Percentiles rank a stretch among this genome's conserved stretches.
Conservation (phyloP, 768 basidiomycete genomes). For the Cantharellus cinnabarinus region DNA sequence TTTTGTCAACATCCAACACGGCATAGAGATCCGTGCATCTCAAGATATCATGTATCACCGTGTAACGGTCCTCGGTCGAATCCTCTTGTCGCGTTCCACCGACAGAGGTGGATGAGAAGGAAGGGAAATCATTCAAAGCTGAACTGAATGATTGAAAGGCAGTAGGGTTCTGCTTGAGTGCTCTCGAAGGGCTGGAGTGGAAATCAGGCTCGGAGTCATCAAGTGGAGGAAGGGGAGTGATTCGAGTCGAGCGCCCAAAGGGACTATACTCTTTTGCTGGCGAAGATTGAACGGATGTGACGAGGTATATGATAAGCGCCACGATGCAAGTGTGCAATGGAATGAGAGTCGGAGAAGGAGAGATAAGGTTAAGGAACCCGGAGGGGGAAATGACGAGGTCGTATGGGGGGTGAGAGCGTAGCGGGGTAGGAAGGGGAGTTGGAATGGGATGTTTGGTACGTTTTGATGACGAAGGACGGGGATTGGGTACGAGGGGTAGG, state of each 20-base stretch:
- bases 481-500: background rate
- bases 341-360: background rate
- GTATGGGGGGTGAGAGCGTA: background rate
- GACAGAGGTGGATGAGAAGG: constrained; percentile 13
- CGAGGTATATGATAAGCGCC: too few relatives aligned
- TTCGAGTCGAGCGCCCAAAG: background rate
- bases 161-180: too few relatives aligned
- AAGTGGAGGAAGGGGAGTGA: too few relatives aligned
- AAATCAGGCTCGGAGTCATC: too few relatives aligned
- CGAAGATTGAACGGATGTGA: background rate
- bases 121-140: constrained; percentile 5
- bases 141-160: too few relatives aligned
- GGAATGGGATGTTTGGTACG: background rate
- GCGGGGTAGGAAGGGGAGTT: background rate
- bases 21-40: constrained; percentile 46
- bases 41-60: constrained; percentile 33
- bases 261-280: background rate
- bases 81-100: background rate
- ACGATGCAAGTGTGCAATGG: background rate
- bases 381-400: background rate
- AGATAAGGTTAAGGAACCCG: background rate
- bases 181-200: background rate
- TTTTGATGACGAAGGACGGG: background rate
- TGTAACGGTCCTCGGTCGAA: constrained; percentile 8
- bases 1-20: constrained; percentile 44